Percentiles rank a stretch among this genome's conserved stretches.
Conservation (phyloP, 2,329 filamentous ascomycete species). For the Chaetomiaceae sp. region DNA sequence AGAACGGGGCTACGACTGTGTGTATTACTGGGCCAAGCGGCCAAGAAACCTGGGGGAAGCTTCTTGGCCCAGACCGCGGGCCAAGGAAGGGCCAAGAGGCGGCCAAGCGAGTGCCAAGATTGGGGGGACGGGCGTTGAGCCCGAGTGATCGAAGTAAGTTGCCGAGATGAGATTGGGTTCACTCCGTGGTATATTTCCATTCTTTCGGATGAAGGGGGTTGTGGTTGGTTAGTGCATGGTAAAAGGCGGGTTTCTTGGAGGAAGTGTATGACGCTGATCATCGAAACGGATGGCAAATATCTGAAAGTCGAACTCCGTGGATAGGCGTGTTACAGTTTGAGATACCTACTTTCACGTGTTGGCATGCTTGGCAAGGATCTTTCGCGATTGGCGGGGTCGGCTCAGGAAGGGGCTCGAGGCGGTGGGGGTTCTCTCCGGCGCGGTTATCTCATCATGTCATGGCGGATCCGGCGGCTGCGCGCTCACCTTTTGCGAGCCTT, state of each 20-base stretch:
- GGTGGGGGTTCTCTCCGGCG: not conserved
- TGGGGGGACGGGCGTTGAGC: too few relatives aligned
- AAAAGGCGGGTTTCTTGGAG: too few relatives aligned
- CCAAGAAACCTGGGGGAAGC: slow-evolving; percentile 1
- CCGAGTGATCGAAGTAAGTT: not conserved
- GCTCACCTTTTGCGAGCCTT: not conserved
- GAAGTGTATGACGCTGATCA: too few relatives aligned
- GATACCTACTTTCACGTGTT: too few relatives aligned
- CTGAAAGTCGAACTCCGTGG: too few relatives aligned
- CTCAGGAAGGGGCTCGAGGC: not conserved
- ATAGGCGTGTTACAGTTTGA: too few relatives aligned
- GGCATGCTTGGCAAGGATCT: not conserved
- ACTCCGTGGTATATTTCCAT: not conserved
- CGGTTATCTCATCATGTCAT: not conserved
- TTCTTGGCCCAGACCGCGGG: not conserved
- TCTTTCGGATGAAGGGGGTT: too few relatives aligned
- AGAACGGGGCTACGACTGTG: too few relatives aligned
- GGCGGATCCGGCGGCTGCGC: not conserved
- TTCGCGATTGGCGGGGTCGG: not conserved
- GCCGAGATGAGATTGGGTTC: not conserved
- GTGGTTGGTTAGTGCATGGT: too few relatives aligned
- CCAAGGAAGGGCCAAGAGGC: not conserved
- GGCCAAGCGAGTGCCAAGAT: too few relatives aligned
- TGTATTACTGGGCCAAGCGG: not conserved
- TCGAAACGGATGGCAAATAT: too few relatives aligned